Conservation (phyloP, 805 yeast species). For the Candida arabinofermentans region DNA sequence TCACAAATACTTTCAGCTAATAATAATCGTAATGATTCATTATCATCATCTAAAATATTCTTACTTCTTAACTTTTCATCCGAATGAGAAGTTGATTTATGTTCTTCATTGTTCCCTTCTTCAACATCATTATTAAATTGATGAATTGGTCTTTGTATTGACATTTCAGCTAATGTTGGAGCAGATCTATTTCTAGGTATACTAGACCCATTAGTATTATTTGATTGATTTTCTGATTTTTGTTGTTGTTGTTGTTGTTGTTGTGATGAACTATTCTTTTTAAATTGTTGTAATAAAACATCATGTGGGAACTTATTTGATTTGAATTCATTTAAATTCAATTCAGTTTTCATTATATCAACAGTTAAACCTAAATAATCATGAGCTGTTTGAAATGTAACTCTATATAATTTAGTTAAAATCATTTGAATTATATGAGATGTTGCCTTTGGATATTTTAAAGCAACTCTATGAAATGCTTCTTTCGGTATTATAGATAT, state of each 20-base stretch:
- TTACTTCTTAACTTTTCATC: no score
- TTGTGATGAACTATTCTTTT: not conserved
- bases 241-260: not conserved
- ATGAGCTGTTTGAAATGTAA: slow-evolving; percentile 88
- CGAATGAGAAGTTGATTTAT: no score
- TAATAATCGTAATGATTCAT: slow-evolving; percentile 52
- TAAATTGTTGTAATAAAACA: no score
- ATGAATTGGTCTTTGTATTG: slow-evolving; percentile 77
- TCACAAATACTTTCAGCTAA: slow-evolving; percentile 68
- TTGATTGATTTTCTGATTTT: no score
- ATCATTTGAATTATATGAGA: slow-evolving; percentile 95
- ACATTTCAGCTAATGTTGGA: not conserved
- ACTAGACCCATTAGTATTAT: no score
- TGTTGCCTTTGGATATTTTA: slow-evolving; percentile 80
- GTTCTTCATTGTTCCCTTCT: no score
- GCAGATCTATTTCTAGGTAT: slow-evolving; percentile 1
- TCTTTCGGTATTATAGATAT: slow-evolving; percentile 88
- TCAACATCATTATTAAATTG: no score
- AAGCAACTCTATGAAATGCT: slow-evolving; percentile 69
- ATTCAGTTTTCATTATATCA: slow-evolving; percentile 77
- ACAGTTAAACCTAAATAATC: slow-evolving; percentile 78
- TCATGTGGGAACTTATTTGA: slow-evolving; percentile 59
- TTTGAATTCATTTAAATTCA: slow-evolving; percentile 50
- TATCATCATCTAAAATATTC: not conserved
- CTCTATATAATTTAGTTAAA: slow-evolving; percentile 78